A percentile compares a stretch with the other conserved stretches of the same genome.
These are phyloP conservation scores for Hirschfeldia incana DNA, from an alignment of 345 rosid species.

Conservation along the genomic window DNA sequence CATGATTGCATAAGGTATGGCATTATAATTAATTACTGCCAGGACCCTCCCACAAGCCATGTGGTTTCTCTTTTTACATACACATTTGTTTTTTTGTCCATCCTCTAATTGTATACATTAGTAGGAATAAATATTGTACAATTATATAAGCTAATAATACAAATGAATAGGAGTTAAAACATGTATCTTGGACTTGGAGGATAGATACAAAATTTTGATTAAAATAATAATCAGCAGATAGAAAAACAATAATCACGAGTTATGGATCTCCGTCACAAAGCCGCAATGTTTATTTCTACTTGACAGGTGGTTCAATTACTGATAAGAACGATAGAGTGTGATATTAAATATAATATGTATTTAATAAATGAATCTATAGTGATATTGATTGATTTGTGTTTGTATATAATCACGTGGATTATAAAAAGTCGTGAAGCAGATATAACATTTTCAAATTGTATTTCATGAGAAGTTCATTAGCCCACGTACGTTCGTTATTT, in stretches of 20 bases:
- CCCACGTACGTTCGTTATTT: neutral
- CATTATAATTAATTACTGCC: conserved; percentile 34
- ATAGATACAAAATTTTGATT: neutral
- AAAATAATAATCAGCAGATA: neutral
- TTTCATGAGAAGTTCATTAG: neutral
- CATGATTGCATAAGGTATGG: conserved; percentile 30
- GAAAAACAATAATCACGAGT: conserved; percentile 21
- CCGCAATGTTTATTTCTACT: conserved; percentile 8
- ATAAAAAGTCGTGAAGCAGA: neutral
- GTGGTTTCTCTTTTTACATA: conserved; percentile 31
- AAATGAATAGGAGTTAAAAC: neutral
- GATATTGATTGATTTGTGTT: conserved; percentile 21
- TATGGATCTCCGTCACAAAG: conserved; percentile 23
- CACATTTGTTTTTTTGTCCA: conserved; percentile 1
- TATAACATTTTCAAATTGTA: neutral
- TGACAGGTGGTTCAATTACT: conserved; percentile 35
- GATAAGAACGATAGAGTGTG: neutral
- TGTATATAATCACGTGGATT: conserved; percentile 29
- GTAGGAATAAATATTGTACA: neutral
- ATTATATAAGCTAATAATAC: neutral
- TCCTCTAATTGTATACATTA: neutral
- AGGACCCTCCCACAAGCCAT: conserved; percentile 35
- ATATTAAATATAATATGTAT: neutral
- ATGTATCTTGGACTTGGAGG: conserved; percentile 2
- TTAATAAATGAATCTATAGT: neutral